These are phyloP conservation scores for Daldinia bambusicola DNA, from an alignment of 495 filamentous ascomycete species.

Conservation along the genomic window DNA sequence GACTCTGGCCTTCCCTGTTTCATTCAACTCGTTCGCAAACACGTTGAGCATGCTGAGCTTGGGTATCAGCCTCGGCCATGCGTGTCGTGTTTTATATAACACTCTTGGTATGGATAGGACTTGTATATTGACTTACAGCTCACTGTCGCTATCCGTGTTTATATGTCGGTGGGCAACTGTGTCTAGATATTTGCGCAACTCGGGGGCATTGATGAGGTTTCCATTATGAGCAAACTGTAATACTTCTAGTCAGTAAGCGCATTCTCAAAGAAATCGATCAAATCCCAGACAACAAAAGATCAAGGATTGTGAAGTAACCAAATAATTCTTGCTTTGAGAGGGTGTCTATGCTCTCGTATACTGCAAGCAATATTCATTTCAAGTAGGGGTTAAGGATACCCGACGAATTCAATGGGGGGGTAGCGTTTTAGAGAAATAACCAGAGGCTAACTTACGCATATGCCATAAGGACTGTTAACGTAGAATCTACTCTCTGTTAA, in stretches of 20 bases:
- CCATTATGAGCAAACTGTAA: slow-evolving; percentile 70
- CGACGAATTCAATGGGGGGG: neutral
- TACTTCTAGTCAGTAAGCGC: neutral
- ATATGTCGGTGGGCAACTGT: slow-evolving; percentile 92
- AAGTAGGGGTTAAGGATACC: neutral
- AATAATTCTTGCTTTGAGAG: neutral
- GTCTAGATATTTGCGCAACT: slow-evolving; percentile 82
- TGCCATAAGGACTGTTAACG: slow-evolving; percentile 84
- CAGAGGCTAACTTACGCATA: slow-evolving; percentile 39
- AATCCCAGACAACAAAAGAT: neutral
- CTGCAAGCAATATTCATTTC: neutral
- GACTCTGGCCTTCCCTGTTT: slow-evolving; percentile 95
- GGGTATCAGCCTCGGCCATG: neutral
- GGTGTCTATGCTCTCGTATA: neutral
- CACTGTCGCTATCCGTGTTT: slow-evolving; percentile 95
- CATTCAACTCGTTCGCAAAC: slow-evolving; percentile 91
- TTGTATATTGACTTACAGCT: slow-evolving; percentile 51
- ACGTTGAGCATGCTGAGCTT: slow-evolving; percentile 70
- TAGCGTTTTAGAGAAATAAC: neutral
- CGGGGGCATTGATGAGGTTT: slow-evolving; percentile 92
- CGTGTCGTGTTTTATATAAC: neutral
- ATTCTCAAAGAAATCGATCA: neutral
- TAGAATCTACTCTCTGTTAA: slow-evolving; percentile 63
- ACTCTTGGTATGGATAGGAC: neutral
- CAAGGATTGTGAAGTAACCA: neutral